Conservation (phyloP, 2,329 filamentous ascomycete genomes). For the Aplosporella prunicola region DNA sequence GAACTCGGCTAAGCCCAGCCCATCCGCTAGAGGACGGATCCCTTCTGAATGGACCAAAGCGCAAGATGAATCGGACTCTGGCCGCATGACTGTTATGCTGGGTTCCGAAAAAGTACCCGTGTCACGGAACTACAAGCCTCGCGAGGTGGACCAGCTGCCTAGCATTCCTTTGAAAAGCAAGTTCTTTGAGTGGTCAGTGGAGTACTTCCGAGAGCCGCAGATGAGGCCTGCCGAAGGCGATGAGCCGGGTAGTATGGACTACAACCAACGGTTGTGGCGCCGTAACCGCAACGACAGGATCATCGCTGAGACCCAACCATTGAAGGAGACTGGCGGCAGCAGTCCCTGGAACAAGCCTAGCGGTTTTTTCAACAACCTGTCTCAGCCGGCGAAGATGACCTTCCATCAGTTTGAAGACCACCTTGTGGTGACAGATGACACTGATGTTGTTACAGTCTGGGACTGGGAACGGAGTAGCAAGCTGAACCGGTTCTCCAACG, state of each 20-base stretch:
- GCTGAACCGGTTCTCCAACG: conserved; percentile 82
- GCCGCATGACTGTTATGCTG: conserved; percentile 50
- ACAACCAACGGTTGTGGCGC: conserved; percentile 90
- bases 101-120: conserved; percentile 73
- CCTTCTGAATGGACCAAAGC: conserved; percentile 53
- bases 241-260: conserved; percentile 90
- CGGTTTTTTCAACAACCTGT: conserved; percentile 78
- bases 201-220: conserved; percentile 94
- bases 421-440: conserved; percentile 84
- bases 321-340: conserved; percentile 78
- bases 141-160: conserved; percentile 50
- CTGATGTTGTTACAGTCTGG: conserved; percentile 81
- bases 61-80: conserved; percentile 65
- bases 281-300: conserved; percentile 88
- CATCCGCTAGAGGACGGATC: conserved; percentile 38
- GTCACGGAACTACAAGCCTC: conserved; percentile 63
- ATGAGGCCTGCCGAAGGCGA: conserved; percentile 96
- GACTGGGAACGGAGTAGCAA: conserved; percentile 76
- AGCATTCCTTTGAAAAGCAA: conserved; percentile 67
- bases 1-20: conserved; percentile 6
- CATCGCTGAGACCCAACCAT: conserved; percentile 81
- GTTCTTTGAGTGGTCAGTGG: conserved; percentile 92
- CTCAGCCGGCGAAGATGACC: conserved; percentile 83
- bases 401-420: conserved; percentile 98
- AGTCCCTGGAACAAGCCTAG: conserved; percentile 79